A percentile compares a stretch with the other conserved stretches of the same genome.
Evolutionary conservation across 1,284 basidiomycete genomes (phyloP).

Genomic region (Ceratobasidium sp.): DNA sequence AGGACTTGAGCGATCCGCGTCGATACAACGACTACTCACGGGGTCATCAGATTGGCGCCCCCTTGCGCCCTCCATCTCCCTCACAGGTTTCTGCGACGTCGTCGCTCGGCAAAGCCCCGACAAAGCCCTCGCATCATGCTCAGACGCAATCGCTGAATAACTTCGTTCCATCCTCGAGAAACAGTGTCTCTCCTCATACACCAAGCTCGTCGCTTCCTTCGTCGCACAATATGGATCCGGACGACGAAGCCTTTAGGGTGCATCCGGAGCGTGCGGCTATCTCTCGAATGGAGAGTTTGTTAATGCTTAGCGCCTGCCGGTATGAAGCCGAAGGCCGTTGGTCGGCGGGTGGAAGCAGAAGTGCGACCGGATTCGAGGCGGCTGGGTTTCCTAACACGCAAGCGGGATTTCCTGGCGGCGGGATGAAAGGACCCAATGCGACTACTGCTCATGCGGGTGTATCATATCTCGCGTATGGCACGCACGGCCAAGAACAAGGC

Average conservation of each 20-base stretch:
- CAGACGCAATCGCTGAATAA: neutral
- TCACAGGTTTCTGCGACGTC: neutral
- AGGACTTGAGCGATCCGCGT: conserved; percentile 11
- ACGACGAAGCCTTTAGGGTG: conserved; percentile 36
- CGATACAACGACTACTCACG: neutral
- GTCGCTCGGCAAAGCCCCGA: neutral
- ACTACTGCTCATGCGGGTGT: neutral
- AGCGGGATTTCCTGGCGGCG: neutral
- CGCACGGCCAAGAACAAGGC: neutral
- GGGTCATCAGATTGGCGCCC: neutral
- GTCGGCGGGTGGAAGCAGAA: neutral
- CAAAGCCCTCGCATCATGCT: neutral
- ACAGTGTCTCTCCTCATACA: conserved; percentile 19
- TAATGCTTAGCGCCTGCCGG: conserved; percentile 36
- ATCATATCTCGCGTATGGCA: neutral
- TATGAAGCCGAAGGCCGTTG: conserved; percentile 15
- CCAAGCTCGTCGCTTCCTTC: conserved; percentile 15
- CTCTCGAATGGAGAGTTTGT: conserved; percentile 34
- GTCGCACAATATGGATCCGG: neutral
- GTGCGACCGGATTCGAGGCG: neutral
- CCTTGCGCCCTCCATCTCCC: neutral
- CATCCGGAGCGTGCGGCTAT: conserved; percentile 40
- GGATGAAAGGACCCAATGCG: neutral
- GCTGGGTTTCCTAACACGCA: neutral
- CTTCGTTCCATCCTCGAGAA: conserved; percentile 14